Conservation (phyloP, 306 rosid species). For the Acacia acuminata region DNA sequence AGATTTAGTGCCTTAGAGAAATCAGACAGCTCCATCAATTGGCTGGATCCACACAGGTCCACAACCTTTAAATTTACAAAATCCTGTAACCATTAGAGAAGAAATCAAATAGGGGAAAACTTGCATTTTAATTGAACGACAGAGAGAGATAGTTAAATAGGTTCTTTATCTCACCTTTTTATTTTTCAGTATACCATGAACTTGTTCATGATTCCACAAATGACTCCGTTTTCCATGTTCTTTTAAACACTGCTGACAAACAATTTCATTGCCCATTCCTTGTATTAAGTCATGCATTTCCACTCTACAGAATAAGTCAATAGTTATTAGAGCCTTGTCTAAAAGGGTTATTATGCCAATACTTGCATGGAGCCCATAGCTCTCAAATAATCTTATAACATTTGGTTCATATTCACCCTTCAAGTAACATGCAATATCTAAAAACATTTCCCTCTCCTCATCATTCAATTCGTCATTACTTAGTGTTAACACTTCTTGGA, state of each 20-base stretch:
- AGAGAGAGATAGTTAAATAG: no score
- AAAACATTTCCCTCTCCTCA: background rate
- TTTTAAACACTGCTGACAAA: background rate
- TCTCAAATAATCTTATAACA: background rate
- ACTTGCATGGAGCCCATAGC: background rate
- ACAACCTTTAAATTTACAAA: no score
- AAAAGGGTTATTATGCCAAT: background rate
- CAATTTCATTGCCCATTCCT: background rate
- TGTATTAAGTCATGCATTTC: background rate
- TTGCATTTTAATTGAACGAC: no score
- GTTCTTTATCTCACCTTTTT: background rate
- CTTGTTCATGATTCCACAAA: background rate
- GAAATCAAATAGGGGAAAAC: no score
- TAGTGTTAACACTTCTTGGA: background rate
- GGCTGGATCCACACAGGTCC: no score
- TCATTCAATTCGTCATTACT: background rate
- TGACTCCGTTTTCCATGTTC: background rate
- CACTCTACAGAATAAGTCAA: background rate
- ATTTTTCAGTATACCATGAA: background rate
- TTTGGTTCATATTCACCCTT: background rate
- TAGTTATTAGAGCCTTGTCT: background rate
- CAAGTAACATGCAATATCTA: background rate
- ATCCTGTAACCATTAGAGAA: no score
- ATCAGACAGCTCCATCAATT: constrained; percentile 15
- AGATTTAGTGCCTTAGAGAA: constrained; percentile 20